Evolutionary conservation across 1,139 yeast genomes (phyloP).

Genomic region (Debaryomyces psychrophilus): DNA sequence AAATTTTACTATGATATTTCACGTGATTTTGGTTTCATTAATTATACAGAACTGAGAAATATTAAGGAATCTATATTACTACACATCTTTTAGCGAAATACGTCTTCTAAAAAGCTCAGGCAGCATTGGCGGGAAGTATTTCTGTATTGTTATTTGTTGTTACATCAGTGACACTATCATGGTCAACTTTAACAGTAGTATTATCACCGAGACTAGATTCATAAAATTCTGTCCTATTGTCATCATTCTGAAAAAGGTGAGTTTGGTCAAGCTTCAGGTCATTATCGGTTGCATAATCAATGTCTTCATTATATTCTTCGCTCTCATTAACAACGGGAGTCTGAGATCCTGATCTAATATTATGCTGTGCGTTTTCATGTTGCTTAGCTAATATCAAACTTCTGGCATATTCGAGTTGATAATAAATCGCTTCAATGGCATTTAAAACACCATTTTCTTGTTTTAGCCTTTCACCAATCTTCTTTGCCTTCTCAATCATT

Average conservation of each 20-base stretch:
- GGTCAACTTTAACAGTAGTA: conserved; percentile 1
- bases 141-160: not conserved
- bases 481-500: conserved; percentile 66
- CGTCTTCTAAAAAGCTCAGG: too few species aligned
- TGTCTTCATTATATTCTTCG: conserved; percentile 17
- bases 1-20: conserved; percentile 1
- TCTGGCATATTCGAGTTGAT: conserved; percentile 77
- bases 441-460: conserved; percentile 76
- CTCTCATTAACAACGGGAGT: conserved; percentile 29
- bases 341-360: conserved; percentile 29
- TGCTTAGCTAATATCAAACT: conserved; percentile 43
- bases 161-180: not conserved
- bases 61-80: not conserved
- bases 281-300: conserved; percentile 3
- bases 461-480: conserved; percentile 62
- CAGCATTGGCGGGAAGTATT: not conserved
- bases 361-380: conserved; percentile 25
- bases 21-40: conserved; percentile 5
- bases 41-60: not conserved
- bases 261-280: conserved; percentile 6
- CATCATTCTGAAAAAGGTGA: conserved; percentile 4
- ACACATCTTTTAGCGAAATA: too few species aligned
- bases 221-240: conserved; percentile 5
- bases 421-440: conserved; percentile 78
- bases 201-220: conserved; percentile 4